Base-by-base conservation (phyloP, 768 basidiomycete genomes). In the Leccinum incarnatum region DNA sequence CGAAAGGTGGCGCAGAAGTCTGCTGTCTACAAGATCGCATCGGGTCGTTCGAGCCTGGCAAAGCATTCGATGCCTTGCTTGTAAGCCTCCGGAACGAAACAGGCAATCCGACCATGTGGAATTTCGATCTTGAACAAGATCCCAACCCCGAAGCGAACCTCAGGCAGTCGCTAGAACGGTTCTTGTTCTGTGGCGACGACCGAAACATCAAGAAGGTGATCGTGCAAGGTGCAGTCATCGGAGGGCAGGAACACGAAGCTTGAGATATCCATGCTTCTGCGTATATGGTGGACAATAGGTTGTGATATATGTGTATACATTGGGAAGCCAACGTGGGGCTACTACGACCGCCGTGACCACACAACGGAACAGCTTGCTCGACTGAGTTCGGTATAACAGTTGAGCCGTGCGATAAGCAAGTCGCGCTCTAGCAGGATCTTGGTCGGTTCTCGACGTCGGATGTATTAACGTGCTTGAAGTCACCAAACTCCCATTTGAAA, bases 61-160 rank as follows among this genome's bases (percentile, higher is more conserved):
- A 94, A 75, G 86, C 84, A 61, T 98, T 98, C 67, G 96, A 98
- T 69, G 96, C 96, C 0, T 75, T 98, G 8, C 62, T 92, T 4
- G 85, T 96, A 23, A 83, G 77, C 67, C 76, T 90, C 8, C 74
- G 78, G 32, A 69, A 72, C 47, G 81, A 80, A 40, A 70, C 78
- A 30, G 83, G 80, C 1, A 87, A 86, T 55, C 83, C 83, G 3
- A 80, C 76, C 6, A 60, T 90, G 25, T 88, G 84, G 86, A 76
- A 76, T 36, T 34, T 59, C 30, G 65, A 73, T 50, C 73, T 73
- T 12, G 76, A 75, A n/a, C 69, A 65, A 25, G 77, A 75, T 49
- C 66, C 75, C 69, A 62, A 30, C 54, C 49, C 54, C 15, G 59
- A 71, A 62, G 66, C 72, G 57, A 69, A 73, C 56, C 69, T 93